phyloP scores from a whole-genome alignment of 2,329 filamentous ascomycete species.

The Apiospora saccharicola region DNA sequence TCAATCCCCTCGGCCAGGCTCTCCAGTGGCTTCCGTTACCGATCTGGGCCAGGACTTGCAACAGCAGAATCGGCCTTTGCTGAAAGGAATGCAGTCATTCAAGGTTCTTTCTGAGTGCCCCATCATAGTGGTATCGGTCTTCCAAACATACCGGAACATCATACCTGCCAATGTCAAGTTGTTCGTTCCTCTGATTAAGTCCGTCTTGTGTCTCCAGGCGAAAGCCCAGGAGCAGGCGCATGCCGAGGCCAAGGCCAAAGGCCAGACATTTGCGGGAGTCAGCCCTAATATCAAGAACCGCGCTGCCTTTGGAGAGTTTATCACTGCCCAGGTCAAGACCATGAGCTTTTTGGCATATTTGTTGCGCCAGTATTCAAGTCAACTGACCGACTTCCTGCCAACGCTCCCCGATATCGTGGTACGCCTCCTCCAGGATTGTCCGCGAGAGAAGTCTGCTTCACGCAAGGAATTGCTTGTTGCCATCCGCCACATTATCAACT shows the following conservation, averaged over 20 bases:
- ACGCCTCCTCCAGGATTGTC: slow-evolving; percentile 89
- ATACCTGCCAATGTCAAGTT: slow-evolving; percentile 86
- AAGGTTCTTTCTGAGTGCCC: slow-evolving; percentile 97
- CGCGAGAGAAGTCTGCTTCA: slow-evolving; percentile 89
- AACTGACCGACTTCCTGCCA: slow-evolving; percentile 86
- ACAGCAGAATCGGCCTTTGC: slow-evolving; percentile 79
- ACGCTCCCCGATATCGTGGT: slow-evolving; percentile 90
- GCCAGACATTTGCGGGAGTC: slow-evolving; percentile 88
- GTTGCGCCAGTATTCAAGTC: slow-evolving; percentile 84
- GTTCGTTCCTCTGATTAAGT: slow-evolving; percentile 94
- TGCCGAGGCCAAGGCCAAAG: slow-evolving; percentile 78
- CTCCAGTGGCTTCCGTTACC: slow-evolving; percentile 81
- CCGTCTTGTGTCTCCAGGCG: slow-evolving; percentile 86
- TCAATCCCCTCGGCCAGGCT: slow-evolving; percentile 88
- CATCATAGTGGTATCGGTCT: slow-evolving; percentile 98
- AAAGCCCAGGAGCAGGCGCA: slow-evolving; percentile 94
- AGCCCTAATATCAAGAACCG: slow-evolving; percentile 93
- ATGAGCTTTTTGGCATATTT: slow-evolving; percentile 99
- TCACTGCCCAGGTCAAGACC: slow-evolving; percentile 97
- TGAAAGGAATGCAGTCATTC: slow-evolving; percentile 98
- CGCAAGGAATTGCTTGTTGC: slow-evolving; percentile 95
- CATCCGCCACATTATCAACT: slow-evolving; percentile 98
- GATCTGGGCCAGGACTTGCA: slow-evolving; percentile 85
- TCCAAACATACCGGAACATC: slow-evolving; percentile 85
- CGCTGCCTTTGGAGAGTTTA: slow-evolving; percentile 94